Evolutionary conservation across 345 rosid species (phyloP), one percentile per base, ranked within the genome.

Genomic region (Hibiscus trionum): DNA sequence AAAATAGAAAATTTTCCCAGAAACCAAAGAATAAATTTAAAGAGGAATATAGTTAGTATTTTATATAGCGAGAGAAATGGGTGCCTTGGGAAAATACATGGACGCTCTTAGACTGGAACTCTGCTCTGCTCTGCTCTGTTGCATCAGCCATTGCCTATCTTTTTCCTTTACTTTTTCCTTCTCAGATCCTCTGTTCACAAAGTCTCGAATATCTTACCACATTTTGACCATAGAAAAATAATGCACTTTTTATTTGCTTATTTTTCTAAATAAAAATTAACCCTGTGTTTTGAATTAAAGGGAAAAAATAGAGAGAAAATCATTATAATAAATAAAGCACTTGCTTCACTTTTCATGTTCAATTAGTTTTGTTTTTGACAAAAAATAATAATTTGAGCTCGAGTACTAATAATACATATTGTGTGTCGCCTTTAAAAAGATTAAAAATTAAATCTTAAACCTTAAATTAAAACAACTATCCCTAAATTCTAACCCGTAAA

Each of bases 41-140:
- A 42, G 33, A 56, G 39, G 27, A 8, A 17, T 2, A 7, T 0
- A 7, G 42, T 37, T 5, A 5, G 33, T 31, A 31, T 6, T 50
- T 16, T 52, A 9, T 69, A 69, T 35, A 2, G n/a, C 21, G 17
- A 33, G 73, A n/a, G 63, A 63, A 9, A 35, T 63, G 8, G 52
- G 11, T 53, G 64, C 42, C 72, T 78, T 46, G 81, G 78, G 78
- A 79, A 75, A 71, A 75, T 66, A 75, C 61, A 77, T n/a, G 4
- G 31, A 69, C 53, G 53, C 52, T 35, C 44, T 69, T 74, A 62
- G 70, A 57, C 79, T 53, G 59, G 65, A 53, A 53, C 35, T 46
- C 70, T 58, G 66, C 21, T 8, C 58, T 53, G 21, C 7, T 53
- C 58, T 16, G 58, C 53, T 21, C 24, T 31, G 33, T 37, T 37